phyloP scores from a whole-genome alignment of 163 green algal species.

The Scenedesmus sp. region DNA sequence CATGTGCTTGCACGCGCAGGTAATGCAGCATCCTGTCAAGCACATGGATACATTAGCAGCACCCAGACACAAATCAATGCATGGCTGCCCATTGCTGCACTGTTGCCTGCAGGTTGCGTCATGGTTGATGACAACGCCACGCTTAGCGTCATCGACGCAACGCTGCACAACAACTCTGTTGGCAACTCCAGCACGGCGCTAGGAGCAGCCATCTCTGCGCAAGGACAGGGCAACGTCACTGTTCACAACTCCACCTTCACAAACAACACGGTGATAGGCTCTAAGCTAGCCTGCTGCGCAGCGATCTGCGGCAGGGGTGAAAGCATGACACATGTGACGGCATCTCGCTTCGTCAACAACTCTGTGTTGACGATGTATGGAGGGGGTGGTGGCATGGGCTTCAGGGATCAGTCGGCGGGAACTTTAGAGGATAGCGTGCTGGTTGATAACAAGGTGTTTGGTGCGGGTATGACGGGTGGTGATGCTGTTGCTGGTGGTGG shows the following conservation, averaged over 20 bases:
- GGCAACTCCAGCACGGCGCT: not conserved
- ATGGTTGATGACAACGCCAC: not conserved
- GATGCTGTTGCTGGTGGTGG: slow-evolving; percentile 6
- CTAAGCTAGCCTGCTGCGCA: not conserved
- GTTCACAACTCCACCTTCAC: not conserved
- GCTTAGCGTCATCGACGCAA: not conserved
- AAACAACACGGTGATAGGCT: not conserved
- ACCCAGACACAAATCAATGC: no score
- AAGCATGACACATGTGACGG: not conserved
- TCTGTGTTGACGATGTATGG: slow-evolving; percentile 2
- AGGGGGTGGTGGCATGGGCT: not conserved
- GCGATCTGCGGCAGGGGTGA: not conserved
- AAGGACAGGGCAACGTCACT: not conserved
- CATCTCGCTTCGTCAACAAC: not conserved
- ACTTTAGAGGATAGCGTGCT: not conserved
- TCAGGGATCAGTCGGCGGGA: not conserved
- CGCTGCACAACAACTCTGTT: not conserved
- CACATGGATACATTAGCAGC: no score
- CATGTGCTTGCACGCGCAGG: no score
- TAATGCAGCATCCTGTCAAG: no score
- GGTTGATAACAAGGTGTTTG: not conserved
- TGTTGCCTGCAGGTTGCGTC: not conserved
- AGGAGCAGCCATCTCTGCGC: not conserved
- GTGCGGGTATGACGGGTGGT: not conserved
- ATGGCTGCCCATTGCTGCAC: not conserved